Base-by-base conservation (phyloP, 2,329 filamentous ascomycete species). In the Leptographium flavum region DNA sequence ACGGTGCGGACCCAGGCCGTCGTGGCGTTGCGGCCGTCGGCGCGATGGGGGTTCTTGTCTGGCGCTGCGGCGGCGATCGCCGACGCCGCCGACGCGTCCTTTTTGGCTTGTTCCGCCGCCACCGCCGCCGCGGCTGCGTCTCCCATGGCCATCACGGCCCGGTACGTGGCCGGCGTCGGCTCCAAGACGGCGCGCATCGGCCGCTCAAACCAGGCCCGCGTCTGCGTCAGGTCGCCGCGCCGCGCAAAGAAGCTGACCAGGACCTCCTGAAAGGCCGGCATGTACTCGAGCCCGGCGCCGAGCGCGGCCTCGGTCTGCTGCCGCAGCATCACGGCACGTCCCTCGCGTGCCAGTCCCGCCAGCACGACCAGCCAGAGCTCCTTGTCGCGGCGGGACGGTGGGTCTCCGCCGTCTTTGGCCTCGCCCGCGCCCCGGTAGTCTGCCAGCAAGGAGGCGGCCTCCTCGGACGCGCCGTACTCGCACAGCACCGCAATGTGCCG, bases 131-230 rank as follows among this genome's bases (percentile, higher is more conserved):
- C 25, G 9, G 3, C 36, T 15, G n/a, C 19, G 4, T 7, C 71
- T 62, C 44, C 47, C 37, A 81, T 78, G 35, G 67, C 67, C 32
- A 85, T 60, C n/a, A 82, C 60, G 35, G 69, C 68, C 41, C 64
- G 60, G 50, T 77, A 73, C 1, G 75, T 67, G 13, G 58, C 51
- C 6, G 66, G 54, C 13, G 65, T 67, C 2, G 71, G 68, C 47
- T 60, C 55, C 35, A 59, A 53, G 19, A 58, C 58, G 25, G 56
- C 58, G 14, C 62, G 55, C 4, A 79, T 63, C 1, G 72, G 66
- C 49, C 72, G 74, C 21, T 71, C 62, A 54, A 83, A 87, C 75
- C 87, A 86, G 13, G 66, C 58, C 55, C 82, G 79, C 3, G 79
- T 79, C 49, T 75, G 71, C n/a, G 68, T 58, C 4, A 81, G 56